Base-by-base conservation (phyloP, 805 yeast genomes). In the Scheffersomyces stipitis region DNA sequence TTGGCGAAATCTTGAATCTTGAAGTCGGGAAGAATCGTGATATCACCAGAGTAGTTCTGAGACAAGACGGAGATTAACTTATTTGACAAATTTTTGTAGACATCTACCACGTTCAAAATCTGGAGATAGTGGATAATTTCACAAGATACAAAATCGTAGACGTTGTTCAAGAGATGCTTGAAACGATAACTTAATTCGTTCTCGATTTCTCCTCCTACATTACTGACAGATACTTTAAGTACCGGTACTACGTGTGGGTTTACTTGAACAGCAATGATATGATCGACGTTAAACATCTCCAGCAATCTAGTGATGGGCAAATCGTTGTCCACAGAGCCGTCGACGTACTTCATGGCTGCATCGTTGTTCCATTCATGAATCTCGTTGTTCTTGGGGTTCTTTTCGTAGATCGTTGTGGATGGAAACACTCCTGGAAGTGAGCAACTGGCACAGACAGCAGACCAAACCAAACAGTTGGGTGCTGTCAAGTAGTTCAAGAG, bases 271-370 rank as follows among this genome's bases (percentile, higher is more conserved):
- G 97, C 99, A 49, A 93, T 89, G 44, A 93, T 90, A 59, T 93
- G 96, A 57, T 93, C 96, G 20, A 93, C 96, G 54, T 93, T 91
- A 60, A 93, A 93, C 96, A 93, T 89, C 56, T 93, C 99, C 15
- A 95, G 83, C 15, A 93, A 69, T 48, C 97, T 75, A 2, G 95
- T 75, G 18, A 89, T 83, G 3, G 99, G 99, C 35, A 93, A 65
- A 59, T 93, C 99, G 45, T 87, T 86, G 54, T 91, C 95, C 5
- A 93, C 96, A 0, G 96, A 88, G 0, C 99, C 99, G 60, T 93
- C 99, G 20, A 93, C 90, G 61, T 85, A 93, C 50, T 85, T 83
- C 26, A 83, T 78, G 0, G 87, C 73, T 14, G 82, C 73, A 45
- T 69, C 73, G 41, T 86, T 83, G 37, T 80, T 77, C 98, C 98